Conservation (phyloP, 2,329 filamentous ascomycete genomes). For the Aspergillus ochraceus region DNA sequence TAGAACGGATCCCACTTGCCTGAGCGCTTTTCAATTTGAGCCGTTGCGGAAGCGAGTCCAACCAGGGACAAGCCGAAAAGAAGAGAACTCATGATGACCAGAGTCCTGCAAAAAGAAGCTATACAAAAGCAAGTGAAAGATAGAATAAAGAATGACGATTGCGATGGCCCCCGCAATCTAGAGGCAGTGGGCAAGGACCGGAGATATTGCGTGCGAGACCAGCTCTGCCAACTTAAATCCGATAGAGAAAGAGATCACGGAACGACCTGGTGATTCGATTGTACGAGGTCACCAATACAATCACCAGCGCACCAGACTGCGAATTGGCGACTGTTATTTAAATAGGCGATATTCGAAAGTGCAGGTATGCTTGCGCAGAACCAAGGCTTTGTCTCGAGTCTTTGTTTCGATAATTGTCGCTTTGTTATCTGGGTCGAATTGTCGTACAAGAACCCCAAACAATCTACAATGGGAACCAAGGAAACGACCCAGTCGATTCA, state of each 20-base stretch:
- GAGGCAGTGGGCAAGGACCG: neutral
- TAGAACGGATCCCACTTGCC: conserved; percentile 21
- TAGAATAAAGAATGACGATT: neutral
- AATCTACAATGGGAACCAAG: neutral
- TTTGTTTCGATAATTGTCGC: neutral
- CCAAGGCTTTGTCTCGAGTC: neutral
- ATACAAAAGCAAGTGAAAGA: neutral
- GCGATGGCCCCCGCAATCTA: neutral
- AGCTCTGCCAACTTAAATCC: conserved; percentile 23
- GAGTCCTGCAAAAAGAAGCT: neutral
- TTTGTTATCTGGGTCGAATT: neutral
- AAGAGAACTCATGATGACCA: conserved; percentile 22
- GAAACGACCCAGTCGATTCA: neutral
- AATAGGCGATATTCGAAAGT: neutral
- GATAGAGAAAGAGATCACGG: conserved; percentile 3
- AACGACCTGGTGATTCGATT: neutral
- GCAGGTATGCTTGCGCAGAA: neutral
- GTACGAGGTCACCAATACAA: neutral
- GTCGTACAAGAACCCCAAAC: neutral
- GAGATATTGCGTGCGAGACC: conserved; percentile 27
- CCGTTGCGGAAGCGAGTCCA: conserved; percentile 27
- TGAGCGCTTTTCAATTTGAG: conserved; percentile 27
- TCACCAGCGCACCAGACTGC: neutral
- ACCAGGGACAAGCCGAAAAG: conserved; percentile 28
- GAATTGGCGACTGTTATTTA: neutral